Base-by-base conservation (phyloP, 495 filamentous ascomycete genomes). In the Talaromyces stipitatus region DNA sequence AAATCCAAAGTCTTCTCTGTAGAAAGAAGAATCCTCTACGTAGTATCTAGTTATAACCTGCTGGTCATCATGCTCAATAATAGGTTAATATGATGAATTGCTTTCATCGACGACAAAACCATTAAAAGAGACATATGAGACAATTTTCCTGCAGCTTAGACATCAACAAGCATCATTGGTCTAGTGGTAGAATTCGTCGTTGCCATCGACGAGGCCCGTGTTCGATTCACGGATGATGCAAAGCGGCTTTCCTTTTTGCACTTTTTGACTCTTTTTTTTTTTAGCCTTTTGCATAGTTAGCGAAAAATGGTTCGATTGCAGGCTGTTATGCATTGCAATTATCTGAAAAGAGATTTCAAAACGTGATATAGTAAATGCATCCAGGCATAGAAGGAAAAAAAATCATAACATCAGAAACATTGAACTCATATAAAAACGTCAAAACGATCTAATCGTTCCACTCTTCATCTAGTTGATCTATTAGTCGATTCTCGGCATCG, bases 391-490 rank as follows among this genome's bases (percentile, higher is more conserved):
- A 53, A 26, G 45, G 20, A 16, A 48, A 10, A 27, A 10, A 53
- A 11, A 53, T n/a, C 11, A 53, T n/a, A 32, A 32, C n/a, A 30
- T 20, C 4, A 12, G 11, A 53, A 36, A 16, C 2, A 53, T n/a
- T n/a, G 12, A 29, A 33, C 20, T 10, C 9, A n/a, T n/a, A 48
- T 18, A 24, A 48, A 24, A 54, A 52, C 29, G 23, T 0, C 5
- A 12, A 3, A 20, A 11, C 50, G 16, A 26, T 38, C 27, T 61
- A 77, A 61, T 77, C 75, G 28, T 76, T 73, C 75, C 75, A 97
- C 67, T 97, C 91, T 69, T 97, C 94, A 66, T 98, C 95, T 50
- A 96, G 79, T 67, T 96, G 89, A 72, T 98, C 94, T 64, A 98
- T 97, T 61, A 97, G 71, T 56, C 90, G 75, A 71, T 98, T 97